Base-by-base conservation (phyloP, 768 basidiomycete genomes). In the Suillus cothurnatus region DNA sequence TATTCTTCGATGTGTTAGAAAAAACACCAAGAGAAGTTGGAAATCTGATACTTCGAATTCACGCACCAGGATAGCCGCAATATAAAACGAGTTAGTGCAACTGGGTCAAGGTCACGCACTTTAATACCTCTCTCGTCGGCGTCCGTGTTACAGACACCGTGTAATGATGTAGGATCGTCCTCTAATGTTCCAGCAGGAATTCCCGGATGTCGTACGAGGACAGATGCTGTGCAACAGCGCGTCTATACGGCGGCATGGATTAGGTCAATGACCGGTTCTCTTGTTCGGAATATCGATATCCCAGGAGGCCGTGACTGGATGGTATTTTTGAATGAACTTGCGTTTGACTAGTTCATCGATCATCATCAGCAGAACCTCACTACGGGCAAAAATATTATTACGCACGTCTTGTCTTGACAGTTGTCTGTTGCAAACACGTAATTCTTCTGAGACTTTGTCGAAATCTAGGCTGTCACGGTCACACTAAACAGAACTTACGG, bases 21-120 rank as follows among this genome's bases (percentile, higher is more conserved):
- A 17, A 26, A 28, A 19, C 11, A 55, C 53, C 52, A 53, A 21
- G 52, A 19, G 28, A 31, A 53, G 50, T 17, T 5, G 28, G 9
- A 31, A 39, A 28, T 28, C 60, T 23, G 14, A 26, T 31, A 36
- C 62, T 63, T 63, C 62, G 61, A 39, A 56, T 55, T 38, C 52
- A 56, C 34, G 61, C 38, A n/a, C n/a, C 55, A 62, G 38, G 61
- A 62, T 39, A 63, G 57, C 5, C 47, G 34, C 53, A 26, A 8
- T 55, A 55, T 28, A 34, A 58, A 39, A 23, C 17, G 36, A 26
- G 11, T 39, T 28, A 6, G 15, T 6, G 26, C 45, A 34, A 32
- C 12, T 23, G 23, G n/a, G 15, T 17, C 53, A 15, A 34, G 32
- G 55, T 31, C 50, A 17, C 14, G 14, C 17, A 61, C 62, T 38